Evolutionary conservation across 2,329 filamentous ascomycete genomes (phyloP).

Genomic region (Alternaria hordeiaustralica): DNA sequence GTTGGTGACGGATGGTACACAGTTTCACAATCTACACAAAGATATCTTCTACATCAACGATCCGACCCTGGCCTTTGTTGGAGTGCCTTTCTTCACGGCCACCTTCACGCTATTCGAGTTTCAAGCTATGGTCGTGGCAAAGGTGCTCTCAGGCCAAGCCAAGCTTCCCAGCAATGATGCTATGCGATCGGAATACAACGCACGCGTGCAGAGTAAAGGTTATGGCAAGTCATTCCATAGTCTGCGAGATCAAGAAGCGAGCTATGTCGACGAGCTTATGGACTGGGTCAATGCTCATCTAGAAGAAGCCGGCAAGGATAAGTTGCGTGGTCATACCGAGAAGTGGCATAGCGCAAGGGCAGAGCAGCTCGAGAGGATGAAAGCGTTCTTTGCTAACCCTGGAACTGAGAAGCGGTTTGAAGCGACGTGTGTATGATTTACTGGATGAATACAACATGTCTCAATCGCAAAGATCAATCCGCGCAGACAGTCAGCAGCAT

Average conservation of each 20-base stretch:
- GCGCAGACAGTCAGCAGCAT: not conserved
- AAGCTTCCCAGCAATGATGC: slow-evolving; percentile 53
- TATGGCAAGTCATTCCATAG: slow-evolving; percentile 55
- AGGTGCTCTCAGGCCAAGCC: slow-evolving; percentile 61
- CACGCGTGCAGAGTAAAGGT: slow-evolving; percentile 47
- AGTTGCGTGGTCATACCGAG: slow-evolving; percentile 45
- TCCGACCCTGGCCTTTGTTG: slow-evolving; percentile 68
- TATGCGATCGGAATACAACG: slow-evolving; percentile 53
- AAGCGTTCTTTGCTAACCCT: slow-evolving; percentile 33
- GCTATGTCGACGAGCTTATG: slow-evolving; percentile 51
- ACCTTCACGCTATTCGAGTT: slow-evolving; percentile 76
- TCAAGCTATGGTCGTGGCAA: slow-evolving; percentile 67
- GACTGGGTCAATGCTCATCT: slow-evolving; percentile 48
- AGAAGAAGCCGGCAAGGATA: slow-evolving; percentile 15
- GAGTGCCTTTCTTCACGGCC: slow-evolving; percentile 69
- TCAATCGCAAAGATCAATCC: not conserved
- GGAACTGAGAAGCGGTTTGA: slow-evolving; percentile 5
- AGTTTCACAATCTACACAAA: slow-evolving; percentile 70
- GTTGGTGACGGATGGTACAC: slow-evolving; percentile 69
- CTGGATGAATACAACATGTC: not conserved
- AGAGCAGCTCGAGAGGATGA: slow-evolving; percentile 40
- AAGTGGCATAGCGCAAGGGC: slow-evolving; percentile 46
- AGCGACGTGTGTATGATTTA: slow-evolving; percentile 15
- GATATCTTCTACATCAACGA: slow-evolving; percentile 76
- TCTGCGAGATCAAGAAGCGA: slow-evolving; percentile 48